Conservation (phyloP, 192 early-diverging fungal genomes). For the Irineochytrium annulatum region DNA sequence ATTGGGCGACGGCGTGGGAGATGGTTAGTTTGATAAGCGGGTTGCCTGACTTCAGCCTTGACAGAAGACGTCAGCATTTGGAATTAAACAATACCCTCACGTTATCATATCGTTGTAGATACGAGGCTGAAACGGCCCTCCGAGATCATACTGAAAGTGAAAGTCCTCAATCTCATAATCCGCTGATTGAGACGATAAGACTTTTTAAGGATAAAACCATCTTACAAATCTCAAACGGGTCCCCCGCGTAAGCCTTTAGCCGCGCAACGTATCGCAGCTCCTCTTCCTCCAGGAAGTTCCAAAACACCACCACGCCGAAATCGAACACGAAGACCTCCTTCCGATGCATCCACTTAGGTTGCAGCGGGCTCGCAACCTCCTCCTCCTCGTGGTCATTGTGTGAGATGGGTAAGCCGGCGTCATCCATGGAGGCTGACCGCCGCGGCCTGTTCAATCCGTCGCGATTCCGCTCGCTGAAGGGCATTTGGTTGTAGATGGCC, state of each 20-base stretch:
- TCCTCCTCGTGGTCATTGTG: slow-evolving; percentile 3
- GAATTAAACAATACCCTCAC: slow-evolving; percentile 30
- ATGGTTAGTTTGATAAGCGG: slow-evolving; percentile 91
- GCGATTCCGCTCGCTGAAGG: background rate
- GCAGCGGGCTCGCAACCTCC: slow-evolving; percentile 8
- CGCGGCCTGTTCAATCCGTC: too few relatives aligned
- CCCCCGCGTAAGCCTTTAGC: slow-evolving; percentile 11
- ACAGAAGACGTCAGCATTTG: slow-evolving; percentile 42
- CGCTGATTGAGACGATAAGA: slow-evolving; percentile 21
- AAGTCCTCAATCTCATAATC: slow-evolving; percentile 73
- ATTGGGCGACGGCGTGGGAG: slow-evolving; percentile 92
- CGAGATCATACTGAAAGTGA: slow-evolving; percentile 75
- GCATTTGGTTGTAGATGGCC: background rate
- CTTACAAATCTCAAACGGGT: slow-evolving; percentile 2
- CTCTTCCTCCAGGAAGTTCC: slow-evolving; percentile 45
- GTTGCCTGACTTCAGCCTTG: slow-evolving; percentile 57
- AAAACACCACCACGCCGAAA: slow-evolving; percentile 50
- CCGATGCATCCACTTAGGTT: slow-evolving; percentile 39
- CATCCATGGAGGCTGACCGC: background rate
- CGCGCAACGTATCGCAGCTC: slow-evolving; percentile 28
- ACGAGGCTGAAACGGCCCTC: slow-evolving; percentile 50
- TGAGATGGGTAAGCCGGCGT: slow-evolving; percentile 9
- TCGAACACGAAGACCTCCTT: slow-evolving; percentile 53
- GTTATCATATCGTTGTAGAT: slow-evolving; percentile 89
- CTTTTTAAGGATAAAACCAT: background rate